Conservation (phyloP, 1,284 basidiomycete species). For the Cryptococcus sp. region DNA sequence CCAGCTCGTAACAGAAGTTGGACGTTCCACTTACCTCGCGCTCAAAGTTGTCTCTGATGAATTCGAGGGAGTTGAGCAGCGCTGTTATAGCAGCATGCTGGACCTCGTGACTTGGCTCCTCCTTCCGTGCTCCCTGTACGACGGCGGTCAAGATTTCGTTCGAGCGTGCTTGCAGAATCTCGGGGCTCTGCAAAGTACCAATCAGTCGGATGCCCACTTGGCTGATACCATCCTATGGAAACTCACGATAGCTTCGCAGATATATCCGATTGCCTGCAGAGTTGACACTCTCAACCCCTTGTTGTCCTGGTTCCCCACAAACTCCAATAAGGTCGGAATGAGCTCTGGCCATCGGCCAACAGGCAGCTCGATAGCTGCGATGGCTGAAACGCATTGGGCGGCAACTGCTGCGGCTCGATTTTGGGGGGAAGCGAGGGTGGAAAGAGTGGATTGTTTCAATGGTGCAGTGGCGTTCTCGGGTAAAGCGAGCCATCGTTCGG, state of each 20-base stretch:
- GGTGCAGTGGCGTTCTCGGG: constrained; percentile 69
- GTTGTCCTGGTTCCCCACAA: constrained; percentile 78
- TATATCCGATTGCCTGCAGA: constrained; percentile 92
- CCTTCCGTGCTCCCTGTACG: constrained; percentile 95
- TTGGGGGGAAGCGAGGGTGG: constrained; percentile 74
- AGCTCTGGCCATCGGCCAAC: constrained; percentile 85
- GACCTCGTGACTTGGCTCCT: constrained; percentile 89
- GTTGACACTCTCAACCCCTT: constrained; percentile 82
- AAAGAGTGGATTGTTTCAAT: constrained; percentile 85
- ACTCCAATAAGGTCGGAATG: constrained; percentile 82
- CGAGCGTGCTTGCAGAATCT: constrained; percentile 81
- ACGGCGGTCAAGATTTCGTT: constrained; percentile 99
- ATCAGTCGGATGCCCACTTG: constrained; percentile 8
- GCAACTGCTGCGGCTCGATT: constrained; percentile 80
- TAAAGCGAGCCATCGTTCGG: constrained; percentile 78
- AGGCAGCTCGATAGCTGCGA: constrained; percentile 91
- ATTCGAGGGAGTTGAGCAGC: constrained; percentile 93
- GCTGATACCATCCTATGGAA: background rate
- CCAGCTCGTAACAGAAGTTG: background rate
- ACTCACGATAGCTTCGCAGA: constrained; percentile 93
- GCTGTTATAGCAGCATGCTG: constrained; percentile 94
- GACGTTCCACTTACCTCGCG: constrained; percentile 68
- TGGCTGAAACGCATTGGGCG: constrained; percentile 90
- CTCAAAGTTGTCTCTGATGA: constrained; percentile 97
- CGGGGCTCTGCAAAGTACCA: constrained; percentile 69